Base-by-base conservation (phyloP, 306 rosid genomes). In the Hippophae rhamnoides region DNA sequence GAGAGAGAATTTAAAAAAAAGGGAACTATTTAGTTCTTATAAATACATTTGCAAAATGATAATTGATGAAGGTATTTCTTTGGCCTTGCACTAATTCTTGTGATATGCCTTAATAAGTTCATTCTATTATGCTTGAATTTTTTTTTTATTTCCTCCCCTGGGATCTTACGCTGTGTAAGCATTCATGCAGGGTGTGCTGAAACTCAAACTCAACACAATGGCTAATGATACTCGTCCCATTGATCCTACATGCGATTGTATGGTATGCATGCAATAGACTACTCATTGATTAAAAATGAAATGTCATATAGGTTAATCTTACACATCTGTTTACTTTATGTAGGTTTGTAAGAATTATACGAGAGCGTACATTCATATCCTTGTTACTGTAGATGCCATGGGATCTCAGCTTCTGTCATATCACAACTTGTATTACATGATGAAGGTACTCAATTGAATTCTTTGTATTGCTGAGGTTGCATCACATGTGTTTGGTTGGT, bases 331-430 rank as follows among this genome's bases (percentile, higher is more conserved):
- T 47, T 61, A 66, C 69, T 66, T 72, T 57, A 53, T 62, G 38
- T 58, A 87, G 99, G 96, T 92, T 50, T 92, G 99, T 73, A 88
- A 82, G 86, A 88, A 84, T 63, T 92, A 85, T 79, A 65, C 78
- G 45, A 81, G 99, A 82, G 95, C 99, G 48, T 92, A 88, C 75
- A 80, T 92, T 69, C 99, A 92, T 80, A 81, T 86, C 72, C 95
- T 92, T 61, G 96, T 88, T 69, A 85, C 99, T 43, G 84, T 85
- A 70, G 96, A 92, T 75, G 96, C 99, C 9, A 92, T 88, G 96
- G 96, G 99, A 46, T 92, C 99, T 78, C 96, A 92, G 78, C 99
- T 92, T 71, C 78, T 92, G 50, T 87, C 99, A 41, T 92, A 81
- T 73, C 99, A 92, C 73, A 92, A 92, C 80, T 70, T 92, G 61